Conservation (phyloP, 2,329 filamentous ascomycete genomes). For the Hymenoscyphus occultus region DNA sequence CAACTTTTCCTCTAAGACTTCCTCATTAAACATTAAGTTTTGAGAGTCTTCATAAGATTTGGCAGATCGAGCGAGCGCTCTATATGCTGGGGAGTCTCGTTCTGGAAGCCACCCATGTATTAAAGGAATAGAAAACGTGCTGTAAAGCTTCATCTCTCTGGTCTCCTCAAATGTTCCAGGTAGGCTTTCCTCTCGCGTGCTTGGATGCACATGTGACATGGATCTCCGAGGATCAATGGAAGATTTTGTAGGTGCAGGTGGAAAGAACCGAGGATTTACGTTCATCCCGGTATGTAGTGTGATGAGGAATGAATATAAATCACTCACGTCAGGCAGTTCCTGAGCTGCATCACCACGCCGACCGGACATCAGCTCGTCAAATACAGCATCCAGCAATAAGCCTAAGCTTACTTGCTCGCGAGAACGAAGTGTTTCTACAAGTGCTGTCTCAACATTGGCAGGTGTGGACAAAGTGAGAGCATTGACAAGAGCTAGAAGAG, state of each 20-base stretch:
- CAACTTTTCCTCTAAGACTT: slow-evolving; percentile 82
- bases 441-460: slow-evolving; percentile 60
- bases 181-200: slow-evolving; percentile 47
- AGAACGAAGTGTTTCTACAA: slow-evolving; percentile 73
- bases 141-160: slow-evolving; percentile 83
- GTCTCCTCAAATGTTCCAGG: slow-evolving; percentile 84
- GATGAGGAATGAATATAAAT: slow-evolving; percentile 83
- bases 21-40: slow-evolving; percentile 81
- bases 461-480: slow-evolving; percentile 82
- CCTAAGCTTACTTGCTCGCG: slow-evolving; percentile 87
- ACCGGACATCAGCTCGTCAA: slow-evolving; percentile 87
- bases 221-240: slow-evolving; percentile 43
- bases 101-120: slow-evolving; percentile 90
- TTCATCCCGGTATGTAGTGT: slow-evolving; percentile 96
- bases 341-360: slow-evolving; percentile 58
- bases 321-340: slow-evolving; percentile 78
- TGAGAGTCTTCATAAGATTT: slow-evolving; percentile 90
- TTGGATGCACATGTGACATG: slow-evolving; percentile 50
- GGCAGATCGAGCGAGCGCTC: slow-evolving; percentile 70
- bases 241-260: slow-evolving; percentile 44
- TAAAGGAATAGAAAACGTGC: slow-evolving; percentile 81
- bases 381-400: slow-evolving; percentile 80
- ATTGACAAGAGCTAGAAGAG: slow-evolving; percentile 88
- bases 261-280: slow-evolving; percentile 85
- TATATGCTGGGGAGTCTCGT: slow-evolving; percentile 62